These are phyloP conservation scores for Rhododendron vialii DNA, from an alignment of 148 eudicot species.

Conservation along the genomic window DNA sequence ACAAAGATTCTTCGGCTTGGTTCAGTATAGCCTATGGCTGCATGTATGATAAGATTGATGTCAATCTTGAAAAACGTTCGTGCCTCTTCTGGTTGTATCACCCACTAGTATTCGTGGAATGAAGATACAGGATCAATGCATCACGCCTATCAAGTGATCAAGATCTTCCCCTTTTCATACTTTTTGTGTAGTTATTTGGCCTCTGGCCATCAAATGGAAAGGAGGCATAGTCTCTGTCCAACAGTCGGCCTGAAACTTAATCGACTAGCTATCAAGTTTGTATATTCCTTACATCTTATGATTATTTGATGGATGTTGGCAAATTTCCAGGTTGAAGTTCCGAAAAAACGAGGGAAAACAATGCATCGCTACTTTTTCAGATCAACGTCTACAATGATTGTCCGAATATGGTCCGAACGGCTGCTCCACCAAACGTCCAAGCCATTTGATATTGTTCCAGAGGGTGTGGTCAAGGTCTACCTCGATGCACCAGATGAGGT, in stretches of 20 bases:
- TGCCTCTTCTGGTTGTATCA: too few species aligned
- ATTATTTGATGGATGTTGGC: neutral
- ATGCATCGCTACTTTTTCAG: constrained; percentile 52
- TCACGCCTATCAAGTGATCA: too few species aligned
- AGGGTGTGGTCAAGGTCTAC: constrained; percentile 66
- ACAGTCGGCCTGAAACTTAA: too few species aligned
- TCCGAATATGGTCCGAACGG: constrained; percentile 93
- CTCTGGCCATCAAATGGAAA: too few species aligned
- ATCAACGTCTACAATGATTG: constrained; percentile 72
- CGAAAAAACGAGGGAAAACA: constrained; percentile 80
- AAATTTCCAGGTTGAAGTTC: constrained; percentile 62
- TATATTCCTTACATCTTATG: neutral
- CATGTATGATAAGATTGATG: too few species aligned
- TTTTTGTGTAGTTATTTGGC: too few species aligned
- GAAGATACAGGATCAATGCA: neutral
- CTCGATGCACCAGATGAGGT: constrained; percentile 77
- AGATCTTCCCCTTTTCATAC: too few species aligned
- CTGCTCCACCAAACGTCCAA: constrained; percentile 70
- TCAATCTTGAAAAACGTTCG: too few species aligned
- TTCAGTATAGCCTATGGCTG: too few species aligned
- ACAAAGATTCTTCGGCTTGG: too few species aligned
- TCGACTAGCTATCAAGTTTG: too few species aligned
- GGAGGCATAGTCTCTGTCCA: too few species aligned
- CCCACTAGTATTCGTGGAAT: neutral
- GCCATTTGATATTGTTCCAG: constrained; percentile 46